Conservation (phyloP, 1,284 basidiomycete genomes). For the Apiotrichum brassicae region DNA sequence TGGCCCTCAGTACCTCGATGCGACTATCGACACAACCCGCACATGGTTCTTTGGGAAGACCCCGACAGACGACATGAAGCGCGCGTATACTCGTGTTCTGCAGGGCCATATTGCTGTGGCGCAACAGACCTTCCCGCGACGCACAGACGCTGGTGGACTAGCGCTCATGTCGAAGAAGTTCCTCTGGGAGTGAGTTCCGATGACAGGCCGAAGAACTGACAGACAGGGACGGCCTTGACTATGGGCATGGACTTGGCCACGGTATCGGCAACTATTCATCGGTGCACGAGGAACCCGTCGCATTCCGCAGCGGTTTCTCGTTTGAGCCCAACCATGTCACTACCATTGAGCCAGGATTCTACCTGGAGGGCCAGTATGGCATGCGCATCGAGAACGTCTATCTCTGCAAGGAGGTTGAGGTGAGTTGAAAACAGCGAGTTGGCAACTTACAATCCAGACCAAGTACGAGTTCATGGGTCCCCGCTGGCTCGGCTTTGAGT, state of each 20-base stretch:
- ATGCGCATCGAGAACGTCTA: slow-evolving; percentile 83
- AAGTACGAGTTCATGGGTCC: slow-evolving; percentile 59
- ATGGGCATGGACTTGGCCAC: slow-evolving; percentile 47
- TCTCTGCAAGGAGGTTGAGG: slow-evolving; percentile 61
- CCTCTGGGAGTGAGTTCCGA: slow-evolving; percentile 59
- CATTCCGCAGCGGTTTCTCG: slow-evolving; percentile 47
- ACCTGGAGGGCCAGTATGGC: slow-evolving; percentile 76
- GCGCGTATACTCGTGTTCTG: slow-evolving; percentile 88
- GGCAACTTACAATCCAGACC: slow-evolving; percentile 10
- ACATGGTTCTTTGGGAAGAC: slow-evolving; percentile 76
- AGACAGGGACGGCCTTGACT: slow-evolving; percentile 68
- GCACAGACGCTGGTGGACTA: slow-evolving; percentile 70
- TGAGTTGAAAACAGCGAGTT: slow-evolving; percentile 44
- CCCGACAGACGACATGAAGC: slow-evolving; percentile 64
- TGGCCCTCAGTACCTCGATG: slow-evolving; percentile 78
- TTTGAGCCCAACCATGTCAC: slow-evolving; percentile 78
- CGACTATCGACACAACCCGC: slow-evolving; percentile 88
- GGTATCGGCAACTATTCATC: slow-evolving; percentile 37
- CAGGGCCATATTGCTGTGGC: slow-evolving; percentile 97
- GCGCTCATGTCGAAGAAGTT: slow-evolving; percentile 79
- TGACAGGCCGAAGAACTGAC: background rate
- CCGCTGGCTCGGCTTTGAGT: slow-evolving; percentile 78
- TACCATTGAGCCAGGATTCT: slow-evolving; percentile 60
- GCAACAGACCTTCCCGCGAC: slow-evolving; percentile 77
- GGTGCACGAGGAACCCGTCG: slow-evolving; percentile 43